Evolutionary conservation across 192 early-diverging fungal genomes (phyloP), one percentile per base, ranked within the genome.

Genomic region (Anaeromyces robustus): DNA sequence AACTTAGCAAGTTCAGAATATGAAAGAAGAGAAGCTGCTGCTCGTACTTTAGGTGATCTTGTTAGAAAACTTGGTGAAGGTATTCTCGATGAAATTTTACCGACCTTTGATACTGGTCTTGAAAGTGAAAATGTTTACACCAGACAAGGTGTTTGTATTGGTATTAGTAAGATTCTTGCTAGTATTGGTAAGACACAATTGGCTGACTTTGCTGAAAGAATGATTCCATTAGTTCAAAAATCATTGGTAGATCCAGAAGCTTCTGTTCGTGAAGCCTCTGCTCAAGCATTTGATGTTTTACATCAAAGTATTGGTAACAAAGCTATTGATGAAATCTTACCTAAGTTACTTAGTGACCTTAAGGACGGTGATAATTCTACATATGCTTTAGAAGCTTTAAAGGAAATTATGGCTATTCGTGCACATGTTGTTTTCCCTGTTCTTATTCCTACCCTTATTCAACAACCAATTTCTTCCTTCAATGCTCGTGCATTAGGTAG

Each of bases 401-500:
- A 97, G 86, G 95, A 98, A 84, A 94, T 99, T 78, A 98, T 98
- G 96, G 91, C 95, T 19, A 95, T 98, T 68, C 94, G 95, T n/a
- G 94, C 94, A 80, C 94, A 94, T 81, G 95, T 96, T 6, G 98
- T 99, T 13, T 97, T 99, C 94, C 98, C 98, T 13, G 96, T 97
- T 32, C 88, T 99, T 78, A 96, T 99, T 80, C 98, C 98, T 5
- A 97, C 95, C 12, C 89, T 99, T 78, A 92, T 95, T n/a, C 82
- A 91, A 26, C 88, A 88, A 30, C 97, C 97, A 26, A 95, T 99
- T 68, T 92, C 91, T 41, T 87, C 89, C n/a, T 96, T 97, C 86
- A 95, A 98, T 82, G 97, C 96, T 28, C 93, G 92, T 28, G 96
- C 96, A 12, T 85, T 99, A 80, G 92, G 91, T 4, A 93, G 95